Percentiles rank a stretch among this genome's conserved stretches.
phyloP scores from a whole-genome alignment of 1,284 basidiomycete genomes.

The Cutaneotrichosporon dermatis region DNA sequence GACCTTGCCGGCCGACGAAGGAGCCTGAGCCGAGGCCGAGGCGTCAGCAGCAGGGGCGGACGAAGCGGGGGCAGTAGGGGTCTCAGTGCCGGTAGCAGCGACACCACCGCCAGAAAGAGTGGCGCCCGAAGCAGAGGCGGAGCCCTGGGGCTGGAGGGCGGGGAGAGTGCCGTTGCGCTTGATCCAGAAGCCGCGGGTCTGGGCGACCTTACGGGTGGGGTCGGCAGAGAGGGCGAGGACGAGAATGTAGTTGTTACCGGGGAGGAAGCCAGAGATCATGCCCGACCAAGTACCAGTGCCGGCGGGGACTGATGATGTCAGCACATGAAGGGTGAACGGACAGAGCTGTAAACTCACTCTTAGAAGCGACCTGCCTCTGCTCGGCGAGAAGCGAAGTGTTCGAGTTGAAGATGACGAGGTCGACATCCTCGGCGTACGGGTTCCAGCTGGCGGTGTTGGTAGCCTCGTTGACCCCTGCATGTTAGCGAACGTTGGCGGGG shows the following conservation, averaged over 20 bases:
- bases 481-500: neutral
- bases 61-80: conserved; percentile 3
- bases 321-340: neutral
- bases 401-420: conserved; percentile 19
- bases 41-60: conserved; percentile 5
- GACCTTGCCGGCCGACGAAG: conserved; percentile 20
- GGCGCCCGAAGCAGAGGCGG: no score
- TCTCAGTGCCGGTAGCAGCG: conserved; percentile 21
- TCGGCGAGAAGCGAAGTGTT: conserved; percentile 6
- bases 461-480: conserved; percentile 10
- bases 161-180: conserved; percentile 13
- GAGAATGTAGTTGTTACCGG: conserved; percentile 23
- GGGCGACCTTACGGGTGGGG: conserved; percentile 13
- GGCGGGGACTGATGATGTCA: conserved; percentile 7
- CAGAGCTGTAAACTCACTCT: conserved; percentile 3
- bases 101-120: conserved; percentile 10
- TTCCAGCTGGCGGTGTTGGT: conserved; percentile 14
- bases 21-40: neutral
- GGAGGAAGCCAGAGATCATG: conserved; percentile 16
- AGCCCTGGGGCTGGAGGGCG: conserved; percentile 8
- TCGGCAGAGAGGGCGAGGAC: conserved; percentile 10
- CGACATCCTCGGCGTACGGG: conserved; percentile 5
- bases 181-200: conserved; percentile 19
- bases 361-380: conserved; percentile 6
- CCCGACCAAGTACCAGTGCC: conserved; percentile 26